Percentiles rank a stretch among this genome's conserved stretches.
phyloP scores from a whole-genome alignment of 2,329 filamentous ascomycete species.

The Fusarium circinatum region DNA sequence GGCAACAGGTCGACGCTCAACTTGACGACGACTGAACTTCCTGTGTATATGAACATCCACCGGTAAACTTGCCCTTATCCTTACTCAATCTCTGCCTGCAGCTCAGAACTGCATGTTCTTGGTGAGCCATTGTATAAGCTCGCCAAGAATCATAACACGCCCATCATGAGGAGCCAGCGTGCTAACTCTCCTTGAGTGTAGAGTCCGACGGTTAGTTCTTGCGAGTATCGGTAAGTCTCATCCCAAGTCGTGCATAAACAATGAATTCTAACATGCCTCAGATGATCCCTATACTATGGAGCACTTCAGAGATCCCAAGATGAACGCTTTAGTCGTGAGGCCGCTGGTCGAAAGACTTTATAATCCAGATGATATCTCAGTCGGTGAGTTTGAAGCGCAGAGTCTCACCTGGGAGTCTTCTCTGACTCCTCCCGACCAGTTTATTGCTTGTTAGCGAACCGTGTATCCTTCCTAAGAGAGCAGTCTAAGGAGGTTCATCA shows the following conservation, averaged over 20 bases:
- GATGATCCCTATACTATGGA: conserved; percentile 62
- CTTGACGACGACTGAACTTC: conserved; percentile 34
- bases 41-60: conserved; percentile 46
- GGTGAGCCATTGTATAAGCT: conserved; percentile 1
- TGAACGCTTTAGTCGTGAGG: conserved; percentile 73
- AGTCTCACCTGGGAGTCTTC: not conserved
- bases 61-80: conserved; percentile 36
- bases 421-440: conserved; percentile 54
- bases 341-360: conserved; percentile 76
- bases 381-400: conserved; percentile 55
- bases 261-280: conserved; percentile 10
- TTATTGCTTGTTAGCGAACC: conserved; percentile 77
- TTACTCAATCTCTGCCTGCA: not conserved
- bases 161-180: conserved; percentile 8
- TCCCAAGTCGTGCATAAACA: not conserved
- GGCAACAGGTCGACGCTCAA: conserved; percentile 39
- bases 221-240: conserved; percentile 41
- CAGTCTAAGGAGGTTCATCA: conserved; percentile 74
- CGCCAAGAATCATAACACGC: not conserved
- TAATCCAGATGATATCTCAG: conserved; percentile 70
- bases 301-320: conserved; percentile 72
- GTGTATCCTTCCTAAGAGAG: conserved; percentile 75
- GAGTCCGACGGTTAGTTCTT: conserved; percentile 44
- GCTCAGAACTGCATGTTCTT: not conserved
- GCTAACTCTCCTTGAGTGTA: conserved; percentile 42